Conservation (phyloP, 805 yeast species). For the Ogataea minuta region DNA sequence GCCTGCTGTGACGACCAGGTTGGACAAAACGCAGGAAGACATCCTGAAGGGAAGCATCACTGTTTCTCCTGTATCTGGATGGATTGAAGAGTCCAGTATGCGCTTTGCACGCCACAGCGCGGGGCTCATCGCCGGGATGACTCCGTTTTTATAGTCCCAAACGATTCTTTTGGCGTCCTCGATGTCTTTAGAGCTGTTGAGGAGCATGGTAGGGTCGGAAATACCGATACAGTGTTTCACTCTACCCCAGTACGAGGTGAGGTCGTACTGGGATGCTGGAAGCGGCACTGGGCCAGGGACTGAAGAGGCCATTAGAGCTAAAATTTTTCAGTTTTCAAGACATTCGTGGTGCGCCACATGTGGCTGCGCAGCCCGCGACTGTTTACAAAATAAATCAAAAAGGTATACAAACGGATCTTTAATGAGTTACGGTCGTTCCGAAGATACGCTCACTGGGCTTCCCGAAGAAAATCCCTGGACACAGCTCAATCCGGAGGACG, state of each 20-base stretch:
- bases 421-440: conserved; percentile 7
- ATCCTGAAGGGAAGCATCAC: conserved; percentile 92
- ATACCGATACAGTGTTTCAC: conserved; percentile 92
- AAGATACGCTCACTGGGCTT: conserved; percentile 10
- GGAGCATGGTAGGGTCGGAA: conserved; percentile 86
- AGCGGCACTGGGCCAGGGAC: conserved; percentile 77
- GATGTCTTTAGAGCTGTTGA: conserved; percentile 66
- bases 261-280: conserved; percentile 79
- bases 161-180: conserved; percentile 61
- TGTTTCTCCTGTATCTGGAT: conserved; percentile 95
- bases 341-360: conserved; percentile 8
- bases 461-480: conserved; percentile 16
- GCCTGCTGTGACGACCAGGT: conserved; percentile 93
- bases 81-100: conserved; percentile 85
- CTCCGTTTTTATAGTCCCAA: conserved; percentile 72
- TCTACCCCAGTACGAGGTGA: conserved; percentile 86
- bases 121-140: conserved; percentile 61
- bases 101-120: conserved; percentile 87
- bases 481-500: conserved; percentile 3
- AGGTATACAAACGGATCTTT: not conserved
- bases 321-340: conserved; percentile 10
- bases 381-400: conserved; percentile 11
- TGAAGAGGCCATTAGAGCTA: conserved; percentile 73
- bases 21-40: conserved; percentile 93
- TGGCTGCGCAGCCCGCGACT: conserved; percentile 8